These are phyloP conservation scores for Leccinum barrowsii DNA, from an alignment of 768 basidiomycete genomes.

Conservation along the genomic window DNA sequence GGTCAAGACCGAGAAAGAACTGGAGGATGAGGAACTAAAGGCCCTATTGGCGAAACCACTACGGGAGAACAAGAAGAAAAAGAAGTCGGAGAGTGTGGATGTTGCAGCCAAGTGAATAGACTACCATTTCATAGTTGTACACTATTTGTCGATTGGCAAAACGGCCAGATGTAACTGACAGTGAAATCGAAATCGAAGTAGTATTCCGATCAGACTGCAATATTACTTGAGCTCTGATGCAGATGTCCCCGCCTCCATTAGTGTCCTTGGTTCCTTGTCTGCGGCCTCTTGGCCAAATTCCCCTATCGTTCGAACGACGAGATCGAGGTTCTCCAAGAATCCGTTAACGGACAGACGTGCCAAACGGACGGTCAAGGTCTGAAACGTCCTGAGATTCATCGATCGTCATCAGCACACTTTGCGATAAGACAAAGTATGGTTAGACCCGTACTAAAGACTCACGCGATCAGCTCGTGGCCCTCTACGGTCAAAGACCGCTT, in stretches of 20 bases:
- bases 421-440: not conserved
- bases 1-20: constrained; percentile 83
- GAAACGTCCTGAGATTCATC: constrained; percentile 51
- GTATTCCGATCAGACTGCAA: not conserved
- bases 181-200: constrained; percentile 7
- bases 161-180: constrained; percentile 10
- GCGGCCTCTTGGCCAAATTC: constrained; percentile 71
- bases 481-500: constrained; percentile 67
- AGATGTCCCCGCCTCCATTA: not conserved
- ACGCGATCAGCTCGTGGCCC: constrained; percentile 73
- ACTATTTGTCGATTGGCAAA: constrained; percentile 16
- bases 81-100: constrained; percentile 59
- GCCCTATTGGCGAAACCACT: constrained; percentile 71
- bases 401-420: constrained; percentile 2
- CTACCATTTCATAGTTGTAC: constrained; percentile 11
- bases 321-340: constrained; percentile 86
- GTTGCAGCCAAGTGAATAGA: constrained; percentile 27
- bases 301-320: constrained; percentile 77
- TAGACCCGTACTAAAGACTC: constrained; percentile 28
- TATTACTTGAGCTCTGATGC: constrained; percentile 7
- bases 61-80: constrained; percentile 91
- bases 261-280: constrained; percentile 17
- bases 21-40: constrained; percentile 87
- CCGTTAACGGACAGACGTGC: constrained; percentile 81
- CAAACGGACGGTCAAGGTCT: constrained; percentile 79